phyloP scores from a whole-genome alignment of 2,329 filamentous ascomycete genomes.

The Nemania abortiva region DNA sequence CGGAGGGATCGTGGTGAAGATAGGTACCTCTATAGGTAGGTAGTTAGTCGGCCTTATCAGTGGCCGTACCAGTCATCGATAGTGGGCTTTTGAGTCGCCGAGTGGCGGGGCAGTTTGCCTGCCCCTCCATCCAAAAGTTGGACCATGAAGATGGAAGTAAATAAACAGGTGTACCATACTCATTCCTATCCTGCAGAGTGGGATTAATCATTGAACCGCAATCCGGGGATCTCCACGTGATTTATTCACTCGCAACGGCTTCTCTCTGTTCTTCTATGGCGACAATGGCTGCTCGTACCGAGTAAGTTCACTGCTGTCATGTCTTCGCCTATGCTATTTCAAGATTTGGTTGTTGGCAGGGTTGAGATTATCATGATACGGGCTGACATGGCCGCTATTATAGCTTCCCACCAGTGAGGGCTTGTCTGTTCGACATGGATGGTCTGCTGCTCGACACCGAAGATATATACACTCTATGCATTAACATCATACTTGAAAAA shows the following conservation, averaged over 20 bases:
- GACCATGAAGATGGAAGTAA: not conserved
- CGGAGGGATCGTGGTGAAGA: not conserved
- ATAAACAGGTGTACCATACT: not conserved
- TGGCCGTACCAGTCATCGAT: slow-evolving; percentile 5
- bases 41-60: not conserved
- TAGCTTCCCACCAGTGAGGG: slow-evolving; percentile 83
- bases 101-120: slow-evolving; percentile 5
- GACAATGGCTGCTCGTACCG: slow-evolving; percentile 59
- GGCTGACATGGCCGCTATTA: slow-evolving; percentile 36
- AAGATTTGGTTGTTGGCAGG: not conserved
- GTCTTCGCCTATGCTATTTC: not conserved
- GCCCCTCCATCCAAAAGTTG: slow-evolving; percentile 23
- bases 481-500: slow-evolving; percentile 83
- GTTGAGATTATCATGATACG: not conserved
- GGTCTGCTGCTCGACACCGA: slow-evolving; percentile 94
- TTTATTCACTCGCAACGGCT: not conserved
- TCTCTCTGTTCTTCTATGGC: not conserved
- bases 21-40: not conserved
- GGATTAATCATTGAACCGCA: not conserved
- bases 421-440: slow-evolving; percentile 99
- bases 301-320: slow-evolving; percentile 53
- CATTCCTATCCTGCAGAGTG: not conserved
- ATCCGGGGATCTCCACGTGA: not conserved
- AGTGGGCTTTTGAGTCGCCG: slow-evolving; percentile 15
- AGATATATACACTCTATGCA: slow-evolving; percentile 85